Evolutionary conservation across 1,284 basidiomycete species (phyloP), one percentile per base, ranked within the genome.

Genomic region (Lentinula novae-zelandiae): DNA sequence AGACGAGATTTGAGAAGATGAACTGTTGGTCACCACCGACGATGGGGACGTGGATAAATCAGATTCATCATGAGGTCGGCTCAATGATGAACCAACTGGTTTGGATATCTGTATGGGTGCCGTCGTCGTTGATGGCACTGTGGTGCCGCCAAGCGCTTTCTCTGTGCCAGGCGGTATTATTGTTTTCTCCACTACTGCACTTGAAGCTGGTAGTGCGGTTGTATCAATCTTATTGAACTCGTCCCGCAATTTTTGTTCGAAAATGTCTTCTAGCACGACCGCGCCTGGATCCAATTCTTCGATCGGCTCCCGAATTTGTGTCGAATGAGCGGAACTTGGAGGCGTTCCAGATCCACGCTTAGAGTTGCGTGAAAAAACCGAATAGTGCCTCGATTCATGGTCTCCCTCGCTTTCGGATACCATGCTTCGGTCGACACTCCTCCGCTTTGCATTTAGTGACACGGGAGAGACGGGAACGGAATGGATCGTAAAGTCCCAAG

Each of bases 401-500:
- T 56, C 54, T 15, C 22, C 42, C 31, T 56, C 54, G 5, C 48
- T 22, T 34, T 42, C 54, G 17, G 33, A 42, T 1, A 46, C 22
- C 15, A 46, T 62, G 33, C 67, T 68, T 46, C 70, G 66, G 48
- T 71, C 68, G 31, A 71, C 60, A 57, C 69, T 48, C 27, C 44
- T 44, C 31, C 54, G 54, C 40, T 44, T 56, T 17, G 49, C 17
- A 13, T 38, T 42, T 6, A 60, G 44, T 46, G 61, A 50, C 7
- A 44, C 36, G 17, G 54, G 70, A 27, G 67, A 68, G 5, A 67
- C 69, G 10, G 72, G 73, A 7, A 56, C 39, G 2, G 77, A 73
- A 61, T 74, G 66, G 13, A 79, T 53, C 1, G 78, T 80, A 69
- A 89, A 89, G 68, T 89, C 86, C 86, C 86, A 89, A 31, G 86